Evolutionary conservation across 208 protist species (phyloP), one percentile per base, ranked within the genome.

Genomic region (Leishmania tarentolae): DNA sequence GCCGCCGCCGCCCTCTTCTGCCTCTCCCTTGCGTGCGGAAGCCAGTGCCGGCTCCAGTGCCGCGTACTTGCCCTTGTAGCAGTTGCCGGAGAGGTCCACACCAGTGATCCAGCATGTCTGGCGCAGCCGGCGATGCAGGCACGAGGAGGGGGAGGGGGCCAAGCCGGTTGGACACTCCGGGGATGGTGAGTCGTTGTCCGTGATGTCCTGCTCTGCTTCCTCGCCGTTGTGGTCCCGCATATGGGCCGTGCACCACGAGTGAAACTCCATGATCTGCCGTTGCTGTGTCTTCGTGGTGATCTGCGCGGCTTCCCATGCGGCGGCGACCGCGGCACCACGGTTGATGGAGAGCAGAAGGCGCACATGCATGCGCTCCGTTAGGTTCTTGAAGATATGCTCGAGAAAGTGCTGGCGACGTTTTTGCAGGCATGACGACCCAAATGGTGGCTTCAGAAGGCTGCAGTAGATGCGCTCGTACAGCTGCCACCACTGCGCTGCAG

Each of bases 41-140:
- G 40, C 75, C 15, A 98, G 83, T 17, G 85, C 81, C 8, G 79
- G 70, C 31, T 86, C 31, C 75, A 96, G 94, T 15, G 85, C 89
- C 6, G 65, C 35, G 80, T 92, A 97, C 35, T 42, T 46, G n/a
- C 88, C 89, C 77, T 95, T 96, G 61, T 93, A 93, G 78, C 91
- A 96, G 87, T 98, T 95, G 37, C 96, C 96, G 31, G 89, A 92
- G 81, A 98, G 91, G 85, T 98, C 95, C 53, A 96, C 79, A 19
- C 95, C 95, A 1, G 87, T 94, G 52, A 97, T 80, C 92, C 93
- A 96, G 76, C 93, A 96, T 35, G 76, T 92, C 46, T 75, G 72
- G 9, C 91, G 91, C 76, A 92, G 83, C n/a, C 56, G 57, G 59
- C 35, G 28, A 37, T 28, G 50, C 5, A 7, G 68, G 21, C 24